Base-by-base conservation (phyloP, 805 yeast species). In the Candida sithepensis region DNA sequence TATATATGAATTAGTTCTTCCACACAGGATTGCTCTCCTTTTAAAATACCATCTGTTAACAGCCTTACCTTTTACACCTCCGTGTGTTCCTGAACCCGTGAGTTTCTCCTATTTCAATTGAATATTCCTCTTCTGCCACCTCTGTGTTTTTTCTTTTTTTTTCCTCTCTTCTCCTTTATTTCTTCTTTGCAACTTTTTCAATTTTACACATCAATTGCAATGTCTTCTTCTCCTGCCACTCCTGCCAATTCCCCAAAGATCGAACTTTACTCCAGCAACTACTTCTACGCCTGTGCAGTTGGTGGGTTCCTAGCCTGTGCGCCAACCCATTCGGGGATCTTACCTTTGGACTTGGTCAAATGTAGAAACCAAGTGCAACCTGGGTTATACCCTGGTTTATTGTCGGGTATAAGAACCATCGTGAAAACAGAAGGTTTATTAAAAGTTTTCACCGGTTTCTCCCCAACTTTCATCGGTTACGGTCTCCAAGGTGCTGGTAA, bases 401-500 rank as follows among this genome's bases (percentile, higher is more conserved):
- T 85, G 37, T 87, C 85, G 57, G 98, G 94, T n/a, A 88, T 90
- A 81, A 75, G 72, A 51, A 72, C 81, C 18, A 92, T 92, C 59
- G 64, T 88, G 55, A 78, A 77, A 54, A 77, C 81, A 16, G 86
- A 84, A 66, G 98, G 99, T 7, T 48, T 76, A 39, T 79, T 79
- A 42, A 90, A 88, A 36, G 72, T 92, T 45, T 88, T 79, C 70
- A 85, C 95, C 9, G 98, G 98, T 60, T 64, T 89, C 54, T 94
- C 96, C 36, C 97, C 98, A 42, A 94, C 98, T 3, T 80, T 85
- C 51, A 75, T 91, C 51, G 98, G 98, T 21, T 92, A 94, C 70
- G 85, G 97, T 7, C 72, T 91, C 61, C 99, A 92, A 72, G 98
- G 99, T 60, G 96, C 96, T 43, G 96, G 97, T 60, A 92, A 92